phyloP scores from a whole-genome alignment of 2,329 filamentous ascomycete species.

The Mycocentrospora acerina region DNA sequence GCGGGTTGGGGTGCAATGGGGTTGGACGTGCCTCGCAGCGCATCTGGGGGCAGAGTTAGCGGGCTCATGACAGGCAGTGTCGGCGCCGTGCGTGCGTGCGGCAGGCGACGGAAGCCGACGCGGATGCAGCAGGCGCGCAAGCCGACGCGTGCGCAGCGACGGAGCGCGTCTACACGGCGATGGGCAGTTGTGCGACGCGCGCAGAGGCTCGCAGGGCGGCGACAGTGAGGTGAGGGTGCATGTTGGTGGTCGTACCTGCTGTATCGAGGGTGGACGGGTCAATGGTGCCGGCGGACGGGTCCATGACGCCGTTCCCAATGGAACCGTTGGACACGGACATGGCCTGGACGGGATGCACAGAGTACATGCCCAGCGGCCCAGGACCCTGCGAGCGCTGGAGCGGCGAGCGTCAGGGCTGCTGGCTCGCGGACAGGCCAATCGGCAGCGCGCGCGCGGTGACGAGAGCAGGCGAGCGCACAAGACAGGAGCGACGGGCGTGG shows the following conservation, averaged over 20 bases:
- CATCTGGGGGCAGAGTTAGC: constrained; percentile 32
- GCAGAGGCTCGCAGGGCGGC: constrained; percentile 4
- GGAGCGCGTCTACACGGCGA: constrained; percentile 9
- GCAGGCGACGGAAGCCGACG: constrained; percentile 38
- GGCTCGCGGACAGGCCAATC: constrained; percentile 26
- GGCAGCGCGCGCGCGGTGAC: constrained; percentile 12
- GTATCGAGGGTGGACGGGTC: constrained; percentile 44
- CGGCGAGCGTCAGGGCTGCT: no score
- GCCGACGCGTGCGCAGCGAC: constrained; percentile 8
- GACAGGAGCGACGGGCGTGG: constrained; percentile 20
- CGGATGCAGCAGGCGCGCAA: constrained; percentile 36
- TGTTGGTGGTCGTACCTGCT: constrained; percentile 32
- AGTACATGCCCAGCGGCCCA: constrained; percentile 45
- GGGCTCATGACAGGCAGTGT: constrained; percentile 9
- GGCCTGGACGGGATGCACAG: constrained; percentile 40
- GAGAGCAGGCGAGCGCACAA: constrained; percentile 14
- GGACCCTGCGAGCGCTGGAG: constrained; percentile 34
- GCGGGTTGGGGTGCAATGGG: constrained; percentile 36
- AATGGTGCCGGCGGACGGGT: constrained; percentile 43
- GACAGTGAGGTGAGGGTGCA: constrained; percentile 3
- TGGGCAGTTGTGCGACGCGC: constrained; percentile 9
- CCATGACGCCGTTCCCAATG: constrained; percentile 45
- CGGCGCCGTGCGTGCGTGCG: constrained; percentile 5
- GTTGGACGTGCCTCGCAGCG: constrained; percentile 33
- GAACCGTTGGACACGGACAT: constrained; percentile 44